phyloP scores from a whole-genome alignment of 1,284 basidiomycete genomes.

The Marasmius sp. region DNA sequence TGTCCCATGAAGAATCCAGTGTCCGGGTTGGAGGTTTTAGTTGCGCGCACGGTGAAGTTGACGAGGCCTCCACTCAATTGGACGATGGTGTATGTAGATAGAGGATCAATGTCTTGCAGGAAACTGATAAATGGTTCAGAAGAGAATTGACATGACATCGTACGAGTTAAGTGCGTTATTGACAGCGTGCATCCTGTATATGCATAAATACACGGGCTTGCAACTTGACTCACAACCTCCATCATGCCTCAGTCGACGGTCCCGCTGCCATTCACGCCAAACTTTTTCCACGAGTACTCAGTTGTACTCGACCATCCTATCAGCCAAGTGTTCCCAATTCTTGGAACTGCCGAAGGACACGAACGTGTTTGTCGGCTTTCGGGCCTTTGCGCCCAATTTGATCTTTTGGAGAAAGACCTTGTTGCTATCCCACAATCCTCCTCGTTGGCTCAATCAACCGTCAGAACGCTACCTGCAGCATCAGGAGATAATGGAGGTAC shows the following conservation, averaged over 20 bases:
- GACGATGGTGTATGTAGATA: not conserved
- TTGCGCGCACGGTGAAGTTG: constrained; percentile 7
- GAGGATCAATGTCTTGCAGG: constrained; percentile 2
- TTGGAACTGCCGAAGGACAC: constrained; percentile 31
- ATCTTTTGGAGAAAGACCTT: constrained; percentile 26
- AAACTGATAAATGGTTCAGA: not conserved
- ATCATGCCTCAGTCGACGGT: not conserved
- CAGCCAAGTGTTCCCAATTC: constrained; percentile 25
- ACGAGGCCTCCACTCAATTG: constrained; percentile 1
- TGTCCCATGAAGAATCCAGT: not conserved
- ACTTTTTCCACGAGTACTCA: constrained; percentile 29
- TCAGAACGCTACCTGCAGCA: constrained; percentile 15
- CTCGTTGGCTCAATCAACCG: constrained; percentile 16
- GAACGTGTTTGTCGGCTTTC: constrained; percentile 32
- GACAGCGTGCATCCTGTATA: not conserved
- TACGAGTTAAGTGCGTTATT: not conserved
- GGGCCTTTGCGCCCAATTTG: constrained; percentile 27
- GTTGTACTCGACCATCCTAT: constrained; percentile 29
- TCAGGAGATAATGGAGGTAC: not conserved
- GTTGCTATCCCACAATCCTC: constrained; percentile 18
- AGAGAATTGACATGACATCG: not conserved
- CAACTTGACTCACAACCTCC: not conserved
- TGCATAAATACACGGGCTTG: not conserved
- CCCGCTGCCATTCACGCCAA: constrained; percentile 18
- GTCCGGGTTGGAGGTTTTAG: not conserved